Evolutionary conservation across 2,329 filamentous ascomycete species (phyloP).

Genomic region (Juglanconis sp.): DNA sequence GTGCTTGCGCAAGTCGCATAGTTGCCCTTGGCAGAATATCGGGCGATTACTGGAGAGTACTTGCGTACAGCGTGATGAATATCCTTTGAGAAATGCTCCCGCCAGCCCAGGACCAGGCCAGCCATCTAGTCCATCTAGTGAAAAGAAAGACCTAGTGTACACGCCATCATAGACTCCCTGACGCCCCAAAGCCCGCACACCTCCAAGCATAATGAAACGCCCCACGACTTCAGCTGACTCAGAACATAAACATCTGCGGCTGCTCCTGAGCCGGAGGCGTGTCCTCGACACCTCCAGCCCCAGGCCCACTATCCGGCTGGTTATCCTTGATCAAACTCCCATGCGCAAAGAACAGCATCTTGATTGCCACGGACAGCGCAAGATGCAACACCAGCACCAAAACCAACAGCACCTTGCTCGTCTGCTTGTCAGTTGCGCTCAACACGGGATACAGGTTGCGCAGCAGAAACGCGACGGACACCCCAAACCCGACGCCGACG

Average conservation of each 20-base stretch:
- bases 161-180: conserved; percentile 9
- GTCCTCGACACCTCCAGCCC: conserved; percentile 11
- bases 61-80: neutral
- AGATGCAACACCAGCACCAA: conserved; percentile 82
- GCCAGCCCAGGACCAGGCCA: neutral
- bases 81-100: neutral
- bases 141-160: conserved; percentile 3
- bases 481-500: conserved; percentile 78
- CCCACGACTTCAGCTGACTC: neutral
- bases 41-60: neutral
- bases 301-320: conserved; percentile 21
- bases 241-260: conserved; percentile 8
- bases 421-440: conserved; percentile 87
- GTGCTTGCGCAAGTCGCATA: too few species aligned
- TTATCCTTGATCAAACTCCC: conserved; percentile 53
- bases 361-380: conserved; percentile 89
- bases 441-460: conserved; percentile 89
- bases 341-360: conserved; percentile 92
- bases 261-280: conserved; percentile 2
- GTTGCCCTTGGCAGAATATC: neutral
- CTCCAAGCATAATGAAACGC: neutral
- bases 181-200: conserved; percentile 3
- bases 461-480: conserved; percentile 80
- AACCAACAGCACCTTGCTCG: conserved; percentile 81
- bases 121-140: neutral